Evolutionary conservation across 305 asterid species (phyloP), one percentile per base, ranked within the genome.

Genomic region (Fraxinus paxiana): DNA sequence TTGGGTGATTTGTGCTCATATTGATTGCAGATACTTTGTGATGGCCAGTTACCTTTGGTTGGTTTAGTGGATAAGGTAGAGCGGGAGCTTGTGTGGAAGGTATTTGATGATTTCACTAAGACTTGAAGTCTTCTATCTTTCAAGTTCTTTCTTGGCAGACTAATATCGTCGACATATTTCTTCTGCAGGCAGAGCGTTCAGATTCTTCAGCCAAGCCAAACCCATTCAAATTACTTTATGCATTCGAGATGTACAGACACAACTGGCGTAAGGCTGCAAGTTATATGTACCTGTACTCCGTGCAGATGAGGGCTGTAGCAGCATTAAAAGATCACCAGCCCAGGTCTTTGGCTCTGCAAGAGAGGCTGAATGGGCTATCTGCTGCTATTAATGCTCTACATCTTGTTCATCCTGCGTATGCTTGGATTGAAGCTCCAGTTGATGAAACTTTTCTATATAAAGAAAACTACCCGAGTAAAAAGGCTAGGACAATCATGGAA

Each of bases 31-130:
- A 86, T 96, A 84, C 95, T 96, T 81, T 96, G 99, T 87, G 87
- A 94, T 87, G 98, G 98, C 75, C 95, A 92, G 88, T 91, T 96
- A 70, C 98, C 99, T 6, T 89, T 96, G 88, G 90, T 94, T 89
- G 97, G 99, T 80, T 90, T 94, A 80, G 90, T 85, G 75, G 98
- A 96, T 78, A 96, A 91, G 88, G 98, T 92, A 61, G 98, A 91
- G 88, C 90, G 88, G 76, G 99, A 96, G 92, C 99, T 96, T 87
- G 92, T 90, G 83, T 90, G 97, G 98, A 96, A 94, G 99, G 99
- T 96, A 77, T 85, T 88, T 71, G 78, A 75, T 79, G 26, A 82
- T 73, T 82, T 82, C 17, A 77, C 69, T 76, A 30, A 38, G 41
- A 43, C 75, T 70, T 73, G 31, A 43, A 80, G 33, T 80, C 17